phyloP scores from a whole-genome alignment of 129 eudicot species.

The Chrysanthemum makinoi region DNA sequence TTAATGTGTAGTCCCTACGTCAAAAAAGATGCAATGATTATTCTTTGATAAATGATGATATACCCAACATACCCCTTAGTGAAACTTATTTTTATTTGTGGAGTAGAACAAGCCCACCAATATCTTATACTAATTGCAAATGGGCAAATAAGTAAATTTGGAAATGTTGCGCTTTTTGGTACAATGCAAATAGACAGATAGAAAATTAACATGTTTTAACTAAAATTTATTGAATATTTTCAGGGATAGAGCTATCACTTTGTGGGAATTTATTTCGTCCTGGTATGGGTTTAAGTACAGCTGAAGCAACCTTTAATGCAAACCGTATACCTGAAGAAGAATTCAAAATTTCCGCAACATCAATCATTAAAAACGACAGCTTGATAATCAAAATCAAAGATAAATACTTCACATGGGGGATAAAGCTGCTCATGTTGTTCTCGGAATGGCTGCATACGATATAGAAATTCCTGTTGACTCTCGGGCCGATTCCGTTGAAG shows the following conservation, averaged over 20 bases:
- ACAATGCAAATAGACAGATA: too few species aligned
- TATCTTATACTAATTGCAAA: too few species aligned
- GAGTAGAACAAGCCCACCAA: too few species aligned
- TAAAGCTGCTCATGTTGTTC: conserved; percentile 72
- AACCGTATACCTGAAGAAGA: conserved; percentile 69
- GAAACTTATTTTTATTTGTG: too few species aligned
- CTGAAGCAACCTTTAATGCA: conserved; percentile 58
- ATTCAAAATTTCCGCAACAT: conserved; percentile 51
- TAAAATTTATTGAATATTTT: conserved; percentile 7
- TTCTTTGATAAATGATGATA: too few species aligned
- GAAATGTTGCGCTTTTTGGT: not conserved
- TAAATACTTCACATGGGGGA: conserved; percentile 81
- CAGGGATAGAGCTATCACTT: conserved; percentile 75
- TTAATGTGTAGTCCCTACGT: too few species aligned
- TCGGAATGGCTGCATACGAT: conserved; percentile 80
- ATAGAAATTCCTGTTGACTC: conserved; percentile 49
- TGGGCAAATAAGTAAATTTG: not conserved
- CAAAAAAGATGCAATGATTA: too few species aligned
- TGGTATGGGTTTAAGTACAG: conserved; percentile 78
- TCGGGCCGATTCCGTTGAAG: conserved; percentile 57
- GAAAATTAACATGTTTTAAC: not conserved
- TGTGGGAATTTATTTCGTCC: conserved; percentile 67
- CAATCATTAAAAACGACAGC: conserved; percentile 71
- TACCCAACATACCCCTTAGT: too few species aligned
- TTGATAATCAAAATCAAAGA: conserved; percentile 60